Conservation (phyloP, 1,139 yeast species). For the Eremothecium sinecaudum region DNA sequence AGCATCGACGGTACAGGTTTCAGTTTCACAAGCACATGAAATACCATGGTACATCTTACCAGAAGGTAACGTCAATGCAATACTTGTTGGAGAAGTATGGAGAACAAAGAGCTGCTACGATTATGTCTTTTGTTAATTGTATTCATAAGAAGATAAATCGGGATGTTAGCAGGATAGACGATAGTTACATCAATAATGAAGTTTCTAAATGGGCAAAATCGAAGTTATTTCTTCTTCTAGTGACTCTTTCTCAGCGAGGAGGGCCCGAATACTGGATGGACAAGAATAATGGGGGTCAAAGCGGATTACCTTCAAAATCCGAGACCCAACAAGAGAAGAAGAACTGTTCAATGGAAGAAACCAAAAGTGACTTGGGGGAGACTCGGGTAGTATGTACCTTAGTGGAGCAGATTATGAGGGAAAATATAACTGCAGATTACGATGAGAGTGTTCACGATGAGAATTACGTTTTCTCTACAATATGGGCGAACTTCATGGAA, state of each 20-base stretch:
- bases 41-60: slow-evolving; percentile 24
- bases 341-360: slow-evolving; percentile 5
- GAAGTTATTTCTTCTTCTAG: slow-evolving; percentile 26
- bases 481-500: slow-evolving; percentile 34
- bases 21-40: slow-evolving; percentile 18
- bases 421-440: slow-evolving; percentile 28
- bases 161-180: slow-evolving; percentile 25
- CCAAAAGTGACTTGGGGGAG: slow-evolving; percentile 5
- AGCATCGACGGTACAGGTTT: slow-evolving; percentile 10
- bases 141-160: slow-evolving; percentile 27
- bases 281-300: slow-evolving; percentile 17
- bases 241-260: slow-evolving; percentile 29
- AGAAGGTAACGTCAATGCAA: slow-evolving; percentile 25
- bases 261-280: slow-evolving; percentile 32
- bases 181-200: slow-evolving; percentile 17
- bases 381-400: slow-evolving; percentile 17
- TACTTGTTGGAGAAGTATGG: slow-evolving; percentile 29
- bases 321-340: slow-evolving; percentile 6
- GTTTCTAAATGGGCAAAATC: slow-evolving; percentile 27
- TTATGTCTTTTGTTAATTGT: slow-evolving; percentile 26
- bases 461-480: slow-evolving; percentile 30
- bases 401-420: slow-evolving; percentile 28
- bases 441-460: slow-evolving; percentile 27
- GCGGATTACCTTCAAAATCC: slow-evolving; percentile 6
- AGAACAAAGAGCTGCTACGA: slow-evolving; percentile 24